phyloP scores from a whole-genome alignment of 306 rosid species.

The Quercus wislizeni region DNA sequence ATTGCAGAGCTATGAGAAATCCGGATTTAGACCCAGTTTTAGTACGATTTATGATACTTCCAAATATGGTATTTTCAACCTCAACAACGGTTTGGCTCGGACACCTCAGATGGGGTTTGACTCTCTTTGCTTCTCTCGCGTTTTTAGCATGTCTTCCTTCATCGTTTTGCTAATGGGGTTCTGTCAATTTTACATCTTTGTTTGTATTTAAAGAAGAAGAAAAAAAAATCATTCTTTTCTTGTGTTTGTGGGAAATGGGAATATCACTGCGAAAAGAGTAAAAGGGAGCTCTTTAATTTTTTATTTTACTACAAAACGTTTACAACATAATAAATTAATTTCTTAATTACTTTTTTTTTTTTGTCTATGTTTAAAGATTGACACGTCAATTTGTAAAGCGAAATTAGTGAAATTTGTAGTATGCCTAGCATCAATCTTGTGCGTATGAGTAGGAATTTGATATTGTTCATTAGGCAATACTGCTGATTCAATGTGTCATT shows the following conservation, averaged over 20 bases:
- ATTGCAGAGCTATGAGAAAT: constrained; percentile 43
- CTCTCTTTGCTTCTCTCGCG: constrained; percentile 16
- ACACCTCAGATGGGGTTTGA: constrained; percentile 97
- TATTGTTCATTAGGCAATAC: background rate
- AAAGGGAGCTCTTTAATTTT: background rate
- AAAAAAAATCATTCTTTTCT: background rate
- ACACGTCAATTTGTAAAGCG: too few relatives aligned
- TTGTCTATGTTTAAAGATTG: background rate
- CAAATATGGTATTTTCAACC: constrained; percentile 64
- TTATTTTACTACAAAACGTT: too few relatives aligned
- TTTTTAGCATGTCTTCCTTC: background rate
- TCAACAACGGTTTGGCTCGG: constrained; percentile 75
- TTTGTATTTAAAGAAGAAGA: background rate
- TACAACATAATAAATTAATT: background rate
- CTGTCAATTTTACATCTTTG: background rate
- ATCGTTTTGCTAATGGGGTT: background rate
- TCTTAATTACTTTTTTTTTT: background rate
- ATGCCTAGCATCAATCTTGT: background rate
- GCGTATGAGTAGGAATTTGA: constrained; percentile 3
- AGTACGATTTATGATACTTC: constrained; percentile 69
- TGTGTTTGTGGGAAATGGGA: background rate
- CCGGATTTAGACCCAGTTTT: constrained; percentile 48
- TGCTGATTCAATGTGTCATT: background rate
- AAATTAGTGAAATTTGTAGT: background rate
- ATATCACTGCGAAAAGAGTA: background rate